A percentile compares a stretch with the other conserved stretches of the same genome.
Conservation (phyloP, 371 early-diverging fungal genomes). For the Mortierella polycephala region DNA sequence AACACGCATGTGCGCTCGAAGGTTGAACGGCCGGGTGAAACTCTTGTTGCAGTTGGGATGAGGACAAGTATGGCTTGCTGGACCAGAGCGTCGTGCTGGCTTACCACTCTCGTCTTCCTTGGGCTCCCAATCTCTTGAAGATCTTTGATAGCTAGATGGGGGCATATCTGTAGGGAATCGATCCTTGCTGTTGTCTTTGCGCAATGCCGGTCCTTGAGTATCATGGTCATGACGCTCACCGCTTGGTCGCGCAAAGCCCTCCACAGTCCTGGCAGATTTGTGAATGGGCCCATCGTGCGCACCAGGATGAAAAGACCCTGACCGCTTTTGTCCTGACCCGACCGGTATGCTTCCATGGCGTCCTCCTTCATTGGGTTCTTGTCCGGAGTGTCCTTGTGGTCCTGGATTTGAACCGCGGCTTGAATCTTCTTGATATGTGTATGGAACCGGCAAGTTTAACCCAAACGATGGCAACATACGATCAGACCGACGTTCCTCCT, state of each 20-base stretch:
- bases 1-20: constrained; percentile 83
- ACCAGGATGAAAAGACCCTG: constrained; percentile 26
- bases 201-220: constrained; percentile 35
- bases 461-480: constrained; percentile 51
- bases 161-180: not conserved
- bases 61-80: constrained; percentile 56
- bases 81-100: constrained; percentile 14
- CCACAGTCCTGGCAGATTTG: constrained; percentile 37
- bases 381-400: not conserved
- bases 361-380: constrained; percentile 9
- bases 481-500: constrained; percentile 44
- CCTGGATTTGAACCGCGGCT: constrained; percentile 17
- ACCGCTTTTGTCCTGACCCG: constrained; percentile 37
- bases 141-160: constrained; percentile 3
- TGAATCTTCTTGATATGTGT: constrained; percentile 20
- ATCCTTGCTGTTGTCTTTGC: constrained; percentile 17
- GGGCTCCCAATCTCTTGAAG: constrained; percentile 5
- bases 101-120: constrained; percentile 17
- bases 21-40: constrained; percentile 84
- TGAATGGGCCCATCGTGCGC: constrained; percentile 26
- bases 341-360: constrained; percentile 10
- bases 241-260: constrained; percentile 11
- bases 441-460: constrained; percentile 37
- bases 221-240: constrained; percentile 37
- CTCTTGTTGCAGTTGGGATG: constrained; percentile 73